Percentiles rank a stretch among this genome's conserved stretches.
Conservation (phyloP, 108 stramenopile species). For the Hondaea fermentalgiana region DNA sequence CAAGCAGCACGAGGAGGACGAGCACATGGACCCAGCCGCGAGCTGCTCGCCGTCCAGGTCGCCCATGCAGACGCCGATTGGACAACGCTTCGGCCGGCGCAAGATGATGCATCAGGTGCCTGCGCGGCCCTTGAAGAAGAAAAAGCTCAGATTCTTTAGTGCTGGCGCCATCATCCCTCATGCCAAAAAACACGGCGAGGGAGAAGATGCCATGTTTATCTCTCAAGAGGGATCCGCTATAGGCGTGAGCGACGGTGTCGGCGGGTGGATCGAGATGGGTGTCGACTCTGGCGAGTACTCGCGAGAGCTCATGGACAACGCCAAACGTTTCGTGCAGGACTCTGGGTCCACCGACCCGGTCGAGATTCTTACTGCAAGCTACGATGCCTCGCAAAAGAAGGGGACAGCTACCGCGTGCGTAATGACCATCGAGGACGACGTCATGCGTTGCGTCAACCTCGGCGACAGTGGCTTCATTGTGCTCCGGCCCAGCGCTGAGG, state of each 20-base stretch:
- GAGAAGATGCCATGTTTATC: neutral
- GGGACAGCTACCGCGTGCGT: neutral
- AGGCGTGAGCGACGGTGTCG: neutral
- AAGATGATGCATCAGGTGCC: neutral
- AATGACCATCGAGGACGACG: neutral
- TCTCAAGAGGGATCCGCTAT: neutral
- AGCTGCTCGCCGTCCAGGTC: neutral
- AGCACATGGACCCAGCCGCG: neutral
- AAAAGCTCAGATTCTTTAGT: neutral
- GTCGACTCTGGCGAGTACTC: slow-evolving; percentile 1
- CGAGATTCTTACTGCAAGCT: neutral
- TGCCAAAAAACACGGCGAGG: neutral
- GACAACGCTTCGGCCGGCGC: neutral
- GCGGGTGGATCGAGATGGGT: neutral
- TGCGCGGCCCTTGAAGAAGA: neutral
- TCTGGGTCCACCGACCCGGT: neutral
- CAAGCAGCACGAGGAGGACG: neutral
- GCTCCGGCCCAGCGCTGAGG: neutral
- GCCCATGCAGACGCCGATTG: neutral
- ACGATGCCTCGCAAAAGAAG: neutral
- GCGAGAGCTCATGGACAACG: neutral
- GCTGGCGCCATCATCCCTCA: slow-evolving; percentile 7
- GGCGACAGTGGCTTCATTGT: slow-evolving; percentile 9
- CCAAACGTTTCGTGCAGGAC: neutral
- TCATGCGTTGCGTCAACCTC: neutral